Evolutionary conservation across 495 filamentous ascomycete genomes (phyloP), one percentile per base, ranked within the genome.

Genomic region (Tuber borchii): DNA sequence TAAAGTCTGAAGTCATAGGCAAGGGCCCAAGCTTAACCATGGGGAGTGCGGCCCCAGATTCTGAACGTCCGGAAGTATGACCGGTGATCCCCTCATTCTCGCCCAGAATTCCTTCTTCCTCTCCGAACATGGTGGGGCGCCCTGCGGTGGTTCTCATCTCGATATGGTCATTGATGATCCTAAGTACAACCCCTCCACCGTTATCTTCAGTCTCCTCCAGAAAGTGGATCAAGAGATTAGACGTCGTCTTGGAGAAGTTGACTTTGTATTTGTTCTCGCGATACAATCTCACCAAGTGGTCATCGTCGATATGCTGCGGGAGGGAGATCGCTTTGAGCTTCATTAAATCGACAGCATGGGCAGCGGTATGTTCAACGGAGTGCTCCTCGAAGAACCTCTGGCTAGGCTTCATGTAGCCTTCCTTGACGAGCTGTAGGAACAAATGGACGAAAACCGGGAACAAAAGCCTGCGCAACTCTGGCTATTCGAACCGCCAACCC

Each of bases 361-460:
- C 88, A 2, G 88, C 87, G 68, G 91, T 88, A 77, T 98, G 97
- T 73, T 88, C 86, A 44, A 86, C 84, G 75, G 89, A 89, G 82
- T 91, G 90, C 34, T 86, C 82, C 39, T 88, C 85, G 71, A 97
- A 90, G 78, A 96, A 93, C 5, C 87, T 84, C 76, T 91, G 88
- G 20, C 89, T 89, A 71, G 97, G 93, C 48, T 87, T 88, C 31
- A 87, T 84, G 78, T 91, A 91, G 76, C 88, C 90, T 17, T 93
- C 90, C n/a, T 85, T 85, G n/a, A 94, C 88, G 70, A 97, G 90
- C 78, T 93, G 88, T 10, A 98, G 84, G 81, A 92, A 97, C 0
- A 93, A 95, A 84, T 99, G 95, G 34, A 97, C 91, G 81, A 97
- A 98, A 0, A 96, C 85, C 1, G 95, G 96, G 92, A 94, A 99